Conservation (phyloP, 306 rosid species). For the Albizia julibrissin region DNA sequence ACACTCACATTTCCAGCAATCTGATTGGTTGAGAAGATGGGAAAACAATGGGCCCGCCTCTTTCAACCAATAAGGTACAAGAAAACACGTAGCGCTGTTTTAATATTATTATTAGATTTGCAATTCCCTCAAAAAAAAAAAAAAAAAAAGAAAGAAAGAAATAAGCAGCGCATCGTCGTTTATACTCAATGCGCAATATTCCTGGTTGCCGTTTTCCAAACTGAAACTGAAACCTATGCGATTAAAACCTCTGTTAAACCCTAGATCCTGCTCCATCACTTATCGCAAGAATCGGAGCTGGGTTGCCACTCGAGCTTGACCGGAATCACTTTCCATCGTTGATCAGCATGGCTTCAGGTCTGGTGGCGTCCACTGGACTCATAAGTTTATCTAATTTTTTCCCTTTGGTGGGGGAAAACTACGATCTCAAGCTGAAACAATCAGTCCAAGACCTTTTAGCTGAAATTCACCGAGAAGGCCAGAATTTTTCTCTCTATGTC, state of each 20-base stretch:
- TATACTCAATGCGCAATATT: neutral
- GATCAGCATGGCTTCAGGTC: constrained; percentile 33
- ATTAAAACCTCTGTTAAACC: constrained; percentile 36
- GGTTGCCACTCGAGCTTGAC: neutral
- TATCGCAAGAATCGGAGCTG: constrained; percentile 14
- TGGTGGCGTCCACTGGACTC: constrained; percentile 33
- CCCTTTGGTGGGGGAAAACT: constrained; percentile 44
- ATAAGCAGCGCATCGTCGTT: constrained; percentile 1
- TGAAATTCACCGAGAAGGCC: constrained; percentile 44
- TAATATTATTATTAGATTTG: constrained; percentile 10
- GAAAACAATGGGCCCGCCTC: constrained; percentile 18
- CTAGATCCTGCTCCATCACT: neutral
- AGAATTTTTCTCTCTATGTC: constrained; percentile 32
- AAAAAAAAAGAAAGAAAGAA: too few relatives aligned
- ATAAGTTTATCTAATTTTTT: neutral
- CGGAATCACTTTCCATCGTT: neutral
- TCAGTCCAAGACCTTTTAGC: constrained; percentile 49
- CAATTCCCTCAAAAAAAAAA: neutral
- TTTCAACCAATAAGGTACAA: constrained; percentile 55
- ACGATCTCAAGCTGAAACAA: constrained; percentile 47
- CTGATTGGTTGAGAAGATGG: constrained; percentile 46
- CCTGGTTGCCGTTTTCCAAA: neutral
- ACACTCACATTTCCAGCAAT: constrained; percentile 12
- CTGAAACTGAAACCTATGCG: neutral
- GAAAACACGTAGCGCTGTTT: constrained; percentile 44